Base-by-base conservation (phyloP, 139 green algal genomes). In the Ulvella scutata region DNA sequence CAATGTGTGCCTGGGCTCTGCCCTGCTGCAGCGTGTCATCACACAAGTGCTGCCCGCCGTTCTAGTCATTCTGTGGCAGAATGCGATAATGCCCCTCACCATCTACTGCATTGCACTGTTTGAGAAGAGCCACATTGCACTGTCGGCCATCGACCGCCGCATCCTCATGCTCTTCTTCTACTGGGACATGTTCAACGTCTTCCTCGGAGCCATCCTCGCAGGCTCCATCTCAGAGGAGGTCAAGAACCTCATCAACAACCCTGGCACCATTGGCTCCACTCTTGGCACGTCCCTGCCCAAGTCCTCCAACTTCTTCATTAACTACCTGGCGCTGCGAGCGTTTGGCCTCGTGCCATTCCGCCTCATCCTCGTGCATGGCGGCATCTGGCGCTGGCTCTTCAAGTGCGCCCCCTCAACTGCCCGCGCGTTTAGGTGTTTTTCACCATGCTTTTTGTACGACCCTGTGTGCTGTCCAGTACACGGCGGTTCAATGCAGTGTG, bases 241-340 rank as follows among this genome's bases (percentile, higher is more conserved):
- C 21, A 37, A 61, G 33, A 36, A 73, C 33, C 77, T 87, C 37
- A 84, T 77, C 37, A 62, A 76, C 35, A 60, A 75, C 43, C 79
- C 82, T n/a, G 59, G 43, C 7, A 29, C 81, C 28, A 87, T 96
- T 33, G 79, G 88, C 43, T 76, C 61, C 43, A 75, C 89, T 10
- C 75, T 96, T 23, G 90, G 89, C 4, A 81, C 78, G 1, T 90
- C 88, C 43, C 81, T 96, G 38, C 91, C 91, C 17, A 77, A 82
- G 33, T 88, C 85, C 40, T 90, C 84, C 76, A 96, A 96, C 82
- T 96, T 94, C 83, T 96, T 96, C 85, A 88, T 96, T 72, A 88
- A 84, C 77, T 91, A 90, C 74, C 79, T 88, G 31, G 74, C 77
- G 39, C 74, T 84, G 74, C 73, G 81, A 29, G 81, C 83, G 4